A percentile compares a stretch with the other conserved stretches of the same genome.
phyloP scores from a whole-genome alignment of 441 rosid genomes.

The Erysimum cheiri region DNA sequence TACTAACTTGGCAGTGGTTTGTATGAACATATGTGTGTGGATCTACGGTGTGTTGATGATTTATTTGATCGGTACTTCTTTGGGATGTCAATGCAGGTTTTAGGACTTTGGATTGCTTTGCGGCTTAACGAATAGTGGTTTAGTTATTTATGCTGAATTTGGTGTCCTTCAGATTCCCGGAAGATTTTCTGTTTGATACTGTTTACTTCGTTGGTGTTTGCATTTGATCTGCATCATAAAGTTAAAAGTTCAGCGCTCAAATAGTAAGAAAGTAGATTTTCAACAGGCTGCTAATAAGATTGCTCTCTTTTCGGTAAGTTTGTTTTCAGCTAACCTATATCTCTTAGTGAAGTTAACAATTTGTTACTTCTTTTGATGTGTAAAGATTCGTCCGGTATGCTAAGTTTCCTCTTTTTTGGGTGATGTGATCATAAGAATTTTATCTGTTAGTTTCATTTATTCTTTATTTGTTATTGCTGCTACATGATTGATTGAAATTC shows the following conservation, averaged over 20 bases:
- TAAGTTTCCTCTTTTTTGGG: slow-evolving; percentile 14
- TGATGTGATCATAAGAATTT: slow-evolving; percentile 4
- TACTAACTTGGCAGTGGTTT: slow-evolving; percentile 25
- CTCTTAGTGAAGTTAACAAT: background rate
- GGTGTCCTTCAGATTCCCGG: slow-evolving; percentile 44
- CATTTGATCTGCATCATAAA: slow-evolving; percentile 48
- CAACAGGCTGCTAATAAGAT: slow-evolving; percentile 62
- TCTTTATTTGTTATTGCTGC: slow-evolving; percentile 17
- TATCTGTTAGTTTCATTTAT: background rate
- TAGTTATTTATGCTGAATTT: slow-evolving; percentile 44
- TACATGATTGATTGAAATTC: slow-evolving; percentile 20
- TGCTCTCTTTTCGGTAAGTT: slow-evolving; percentile 64
- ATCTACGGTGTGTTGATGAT: slow-evolving; percentile 10
- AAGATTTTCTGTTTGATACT: slow-evolving; percentile 42
- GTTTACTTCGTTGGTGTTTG: slow-evolving; percentile 47
- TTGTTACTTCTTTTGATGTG: slow-evolving; percentile 9
- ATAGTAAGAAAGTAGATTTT: slow-evolving; percentile 56
- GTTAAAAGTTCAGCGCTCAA: slow-evolving; percentile 53
- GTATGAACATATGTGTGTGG: slow-evolving; percentile 18
- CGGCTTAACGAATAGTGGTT: slow-evolving; percentile 46
- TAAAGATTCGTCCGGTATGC: background rate
- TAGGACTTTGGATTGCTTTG: slow-evolving; percentile 42
- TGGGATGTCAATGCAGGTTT: slow-evolving; percentile 64
- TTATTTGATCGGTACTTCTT: slow-evolving; percentile 37
- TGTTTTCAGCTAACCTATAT: slow-evolving; percentile 40